phyloP scores from a whole-genome alignment of 768 basidiomycete genomes.

The Strobilomyces echinocephalus region DNA sequence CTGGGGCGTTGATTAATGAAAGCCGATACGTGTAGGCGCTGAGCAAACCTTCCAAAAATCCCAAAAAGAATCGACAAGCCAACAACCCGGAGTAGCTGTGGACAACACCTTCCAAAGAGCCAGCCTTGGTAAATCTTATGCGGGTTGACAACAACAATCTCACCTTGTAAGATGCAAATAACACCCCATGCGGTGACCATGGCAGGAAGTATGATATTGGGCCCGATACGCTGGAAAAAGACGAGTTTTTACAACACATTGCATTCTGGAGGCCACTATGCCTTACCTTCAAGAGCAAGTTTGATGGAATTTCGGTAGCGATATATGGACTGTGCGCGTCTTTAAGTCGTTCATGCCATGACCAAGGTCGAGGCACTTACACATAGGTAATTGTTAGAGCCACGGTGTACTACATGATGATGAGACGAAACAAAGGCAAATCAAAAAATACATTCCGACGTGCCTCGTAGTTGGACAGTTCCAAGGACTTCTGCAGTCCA shows the following conservation, averaged over 20 bases:
- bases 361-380: conserved; percentile 5
- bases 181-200: conserved; percentile 68
- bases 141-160: background rate
- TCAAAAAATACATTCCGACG: background rate
- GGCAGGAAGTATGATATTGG: conserved; percentile 56
- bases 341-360: background rate
- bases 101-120: conserved; percentile 33
- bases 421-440: background rate
- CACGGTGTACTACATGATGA: conserved; percentile 31
- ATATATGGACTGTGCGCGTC: conserved; percentile 44
- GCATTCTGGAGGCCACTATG: background rate
- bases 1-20: conserved; percentile 25
- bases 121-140: background rate
- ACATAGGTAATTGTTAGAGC: conserved; percentile 28
- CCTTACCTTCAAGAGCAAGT: conserved; percentile 47
- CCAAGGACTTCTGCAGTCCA: conserved; percentile 52
- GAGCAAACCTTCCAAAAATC: conserved; percentile 52
- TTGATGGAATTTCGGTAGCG: conserved; percentile 55
- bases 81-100: conserved; percentile 50
- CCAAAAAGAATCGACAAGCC: conserved; percentile 45
- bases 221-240: conserved; percentile 37
- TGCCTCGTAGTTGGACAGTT: conserved; percentile 22
- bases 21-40: background rate
- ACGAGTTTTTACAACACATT: background rate
- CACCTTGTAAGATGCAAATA: conserved; percentile 58